phyloP scores from a whole-genome alignment of 805 yeast genomes.

The Candida broadrunensis region DNA sequence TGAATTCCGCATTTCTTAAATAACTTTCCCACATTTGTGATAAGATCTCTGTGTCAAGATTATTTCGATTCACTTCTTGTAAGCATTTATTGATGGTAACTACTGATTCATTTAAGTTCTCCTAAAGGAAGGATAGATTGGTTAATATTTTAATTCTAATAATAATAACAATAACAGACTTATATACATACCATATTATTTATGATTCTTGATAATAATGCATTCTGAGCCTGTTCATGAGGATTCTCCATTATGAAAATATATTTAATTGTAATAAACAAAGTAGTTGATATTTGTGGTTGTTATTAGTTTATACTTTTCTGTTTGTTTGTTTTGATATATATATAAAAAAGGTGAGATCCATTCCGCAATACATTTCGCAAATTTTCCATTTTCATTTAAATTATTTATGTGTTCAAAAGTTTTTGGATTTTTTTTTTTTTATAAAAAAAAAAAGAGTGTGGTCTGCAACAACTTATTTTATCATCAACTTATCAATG shows the following conservation, averaged over 20 bases:
- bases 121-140: slow-evolving; percentile 37
- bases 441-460: no score
- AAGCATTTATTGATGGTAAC: slow-evolving; percentile 59
- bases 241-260: slow-evolving; percentile 92
- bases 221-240: slow-evolving; percentile 77
- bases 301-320: no score
- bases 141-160: no score
- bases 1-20: slow-evolving; percentile 65
- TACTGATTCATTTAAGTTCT: slow-evolving; percentile 69
- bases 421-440: no score
- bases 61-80: slow-evolving; percentile 59
- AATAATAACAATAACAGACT: no score
- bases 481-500: no score
- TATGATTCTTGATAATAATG: slow-evolving; percentile 71
- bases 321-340: no score
- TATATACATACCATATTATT: slow-evolving; percentile 64
- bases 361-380: neutral
- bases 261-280: no score
- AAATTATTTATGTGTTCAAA: no score
- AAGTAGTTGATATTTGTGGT: neutral
- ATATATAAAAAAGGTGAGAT: neutral
- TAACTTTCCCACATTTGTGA: slow-evolving; percentile 81
- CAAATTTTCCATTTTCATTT: no score
- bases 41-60: slow-evolving; percentile 66
- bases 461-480: no score